Base-by-base conservation (phyloP, 2,329 filamentous ascomycete genomes). In the Fusarium lyarnte region DNA sequence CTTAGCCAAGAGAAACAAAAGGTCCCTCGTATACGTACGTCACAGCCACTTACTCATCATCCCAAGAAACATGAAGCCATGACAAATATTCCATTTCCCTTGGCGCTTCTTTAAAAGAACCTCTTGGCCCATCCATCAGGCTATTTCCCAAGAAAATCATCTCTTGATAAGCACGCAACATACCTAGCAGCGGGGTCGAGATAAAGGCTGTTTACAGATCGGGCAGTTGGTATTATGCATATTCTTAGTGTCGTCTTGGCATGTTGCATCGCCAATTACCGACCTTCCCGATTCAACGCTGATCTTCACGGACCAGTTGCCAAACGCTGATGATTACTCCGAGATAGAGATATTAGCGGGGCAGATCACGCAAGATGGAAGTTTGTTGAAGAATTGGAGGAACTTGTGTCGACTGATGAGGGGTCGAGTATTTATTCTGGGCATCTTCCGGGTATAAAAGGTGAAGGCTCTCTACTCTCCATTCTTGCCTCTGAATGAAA, bases 151-250 rank as follows among this genome's bases (percentile, higher is more conserved):
- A 43, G 36, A 45, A 23, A 38, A 49, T 27, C 27, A 29, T 31
- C 17, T 31, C 36, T 39, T 23, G 57, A 68, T 45, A 69, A 55
- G 51, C 59, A 23, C 9, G 2, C 6, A 33, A 27, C 12, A 57
- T 14, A 41, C 14, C n/a, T 23, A 52, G 14, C 51, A 42, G 49
- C 31, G 58, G 65, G 49, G 49, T 52, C 21, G 10, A 21, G 49
- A 58, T 58, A 65, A 35, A 58, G 59, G 31, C 10, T n/a, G 49
- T 54, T 13, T 31, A 74, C 72, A 45, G 36, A 73, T 76, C 41
- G 35, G 74, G 72, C 63, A 76, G 66, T 63, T 75, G 54, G 25
- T 49, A 60, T 52, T 63, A 73, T 73, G 72, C 66, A 73, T 68
- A 73, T 53, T 36, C 45, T 55, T 70, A 70, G 71, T 31, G 31